Evolutionary conservation across 495 filamentous ascomycete genomes (phyloP).

Genomic region (Aspergillus funiculosus): DNA sequence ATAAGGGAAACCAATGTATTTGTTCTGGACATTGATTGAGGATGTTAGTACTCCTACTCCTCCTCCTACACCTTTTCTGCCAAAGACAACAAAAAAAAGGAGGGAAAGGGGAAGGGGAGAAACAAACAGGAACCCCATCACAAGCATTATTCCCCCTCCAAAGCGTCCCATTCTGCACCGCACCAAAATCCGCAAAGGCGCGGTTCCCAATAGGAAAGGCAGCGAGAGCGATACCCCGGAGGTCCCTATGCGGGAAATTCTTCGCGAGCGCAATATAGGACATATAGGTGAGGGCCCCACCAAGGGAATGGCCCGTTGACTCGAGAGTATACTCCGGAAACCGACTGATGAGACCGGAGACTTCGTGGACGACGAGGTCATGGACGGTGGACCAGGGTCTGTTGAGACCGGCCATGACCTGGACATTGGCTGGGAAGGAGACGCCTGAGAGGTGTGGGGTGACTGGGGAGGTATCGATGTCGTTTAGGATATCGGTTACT

Average conservation of each 20-base stretch:
- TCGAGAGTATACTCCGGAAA: slow-evolving; percentile 31
- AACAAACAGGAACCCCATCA: slow-evolving; percentile 30
- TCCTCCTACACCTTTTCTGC: not conserved
- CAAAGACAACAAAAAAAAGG: not conserved
- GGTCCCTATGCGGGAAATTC: slow-evolving; percentile 27
- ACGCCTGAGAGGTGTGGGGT: slow-evolving; percentile 26
- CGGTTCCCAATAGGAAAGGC: slow-evolving; percentile 33
- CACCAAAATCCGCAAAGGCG: slow-evolving; percentile 28
- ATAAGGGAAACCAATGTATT: slow-evolving; percentile 26
- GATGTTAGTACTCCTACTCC: no score
- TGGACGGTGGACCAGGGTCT: slow-evolving; percentile 30
- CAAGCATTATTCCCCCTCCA: slow-evolving; percentile 27
- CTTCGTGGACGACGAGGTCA: slow-evolving; percentile 26
- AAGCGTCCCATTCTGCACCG: slow-evolving; percentile 24
- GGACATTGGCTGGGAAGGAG: slow-evolving; percentile 24
- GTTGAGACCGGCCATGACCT: slow-evolving; percentile 29
- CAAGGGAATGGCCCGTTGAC: slow-evolving; percentile 32
- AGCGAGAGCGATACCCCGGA: slow-evolving; percentile 32
- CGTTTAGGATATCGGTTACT: slow-evolving; percentile 32
- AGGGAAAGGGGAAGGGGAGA: not conserved
- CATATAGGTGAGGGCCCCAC: slow-evolving; percentile 31
- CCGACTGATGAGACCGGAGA: slow-evolving; percentile 22
- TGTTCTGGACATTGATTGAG: no score
- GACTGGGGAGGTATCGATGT: slow-evolving; percentile 32
- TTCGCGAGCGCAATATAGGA: slow-evolving; percentile 30